Evolutionary conservation across 2,329 filamentous ascomycete species (phyloP).

Genomic region (Ceratocystis eucalypticola): DNA sequence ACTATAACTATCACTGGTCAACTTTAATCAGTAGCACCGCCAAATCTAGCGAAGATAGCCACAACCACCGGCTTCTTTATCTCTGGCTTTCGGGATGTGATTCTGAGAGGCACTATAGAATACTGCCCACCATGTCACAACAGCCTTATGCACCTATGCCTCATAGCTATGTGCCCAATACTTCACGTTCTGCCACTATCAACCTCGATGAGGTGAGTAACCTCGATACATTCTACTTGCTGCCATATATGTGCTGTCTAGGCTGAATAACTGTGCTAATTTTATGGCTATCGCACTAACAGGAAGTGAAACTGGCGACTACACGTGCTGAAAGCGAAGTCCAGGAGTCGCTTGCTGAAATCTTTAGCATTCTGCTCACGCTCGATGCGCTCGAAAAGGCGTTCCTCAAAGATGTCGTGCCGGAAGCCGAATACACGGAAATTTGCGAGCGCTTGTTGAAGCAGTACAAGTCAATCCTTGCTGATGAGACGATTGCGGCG

Average conservation of each 20-base stretch:
- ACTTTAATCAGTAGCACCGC: no score
- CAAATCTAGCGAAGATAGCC: no score
- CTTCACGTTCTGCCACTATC: conserved; percentile 71
- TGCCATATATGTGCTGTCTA: background rate
- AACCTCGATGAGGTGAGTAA: conserved; percentile 71
- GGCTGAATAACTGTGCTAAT: background rate
- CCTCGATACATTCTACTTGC: conserved; percentile 6
- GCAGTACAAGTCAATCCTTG: conserved; percentile 90
- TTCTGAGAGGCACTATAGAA: background rate
- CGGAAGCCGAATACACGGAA: conserved; percentile 86
- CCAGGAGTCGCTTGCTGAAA: conserved; percentile 88
- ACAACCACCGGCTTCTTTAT: background rate
- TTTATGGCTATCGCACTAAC: background rate
- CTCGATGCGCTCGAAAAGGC: conserved; percentile 92
- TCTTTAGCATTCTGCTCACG: conserved; percentile 95
- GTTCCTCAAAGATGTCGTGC: conserved; percentile 87
- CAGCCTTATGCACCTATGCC: conserved; percentile 80
- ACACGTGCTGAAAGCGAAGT: conserved; percentile 81
- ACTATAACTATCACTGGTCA: no score
- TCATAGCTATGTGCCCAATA: conserved; percentile 81
- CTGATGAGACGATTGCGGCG: conserved; percentile 77
- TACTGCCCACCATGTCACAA: conserved; percentile 31
- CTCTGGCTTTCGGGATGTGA: conserved; percentile 12
- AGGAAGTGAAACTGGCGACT: conserved; percentile 88
- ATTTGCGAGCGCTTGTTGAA: conserved; percentile 88